Evolutionary conservation across 75 land plant species (phyloP).

Genomic region (Adiantum capillusveneris): DNA sequence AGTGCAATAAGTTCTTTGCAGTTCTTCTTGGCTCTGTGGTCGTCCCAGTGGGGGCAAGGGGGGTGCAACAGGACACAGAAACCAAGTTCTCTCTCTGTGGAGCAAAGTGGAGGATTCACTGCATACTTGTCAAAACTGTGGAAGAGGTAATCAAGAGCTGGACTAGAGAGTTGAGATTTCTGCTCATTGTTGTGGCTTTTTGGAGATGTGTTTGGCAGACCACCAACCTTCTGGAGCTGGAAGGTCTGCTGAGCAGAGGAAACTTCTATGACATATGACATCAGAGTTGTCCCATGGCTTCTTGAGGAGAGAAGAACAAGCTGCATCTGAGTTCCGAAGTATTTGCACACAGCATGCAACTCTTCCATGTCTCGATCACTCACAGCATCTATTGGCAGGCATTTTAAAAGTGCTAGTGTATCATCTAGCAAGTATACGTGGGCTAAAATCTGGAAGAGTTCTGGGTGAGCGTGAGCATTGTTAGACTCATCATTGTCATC

Average conservation of each 20-base stretch:
- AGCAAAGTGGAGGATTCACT: conserved; percentile 16
- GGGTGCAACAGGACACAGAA: neutral
- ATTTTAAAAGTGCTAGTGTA: conserved; percentile 6
- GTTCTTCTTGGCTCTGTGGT: neutral
- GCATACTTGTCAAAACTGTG: conserved; percentile 31
- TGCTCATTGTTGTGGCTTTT: neutral
- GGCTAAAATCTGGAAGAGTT: neutral
- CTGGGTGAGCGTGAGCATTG: neutral
- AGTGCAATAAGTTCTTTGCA: too few relatives aligned
- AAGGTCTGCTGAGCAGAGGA: conserved; percentile 14
- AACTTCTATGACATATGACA: conserved; percentile 4
- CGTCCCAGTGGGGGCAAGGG: neutral
- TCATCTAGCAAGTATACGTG: conserved; percentile 21
- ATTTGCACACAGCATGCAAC: conserved; percentile 7
- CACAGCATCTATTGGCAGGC: neutral
- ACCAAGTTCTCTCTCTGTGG: neutral
- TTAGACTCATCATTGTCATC: too few relatives aligned
- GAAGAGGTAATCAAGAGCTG: conserved; percentile 26
- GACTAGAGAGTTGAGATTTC: neutral
- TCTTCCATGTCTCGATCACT: neutral
- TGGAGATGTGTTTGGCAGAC: neutral
- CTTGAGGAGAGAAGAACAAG: conserved; percentile 9
- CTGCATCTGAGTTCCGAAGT: conserved; percentile 25
- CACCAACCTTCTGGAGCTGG: neutral
- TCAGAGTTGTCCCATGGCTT: neutral